These are phyloP conservation scores for Nakaseomyces kungkrabaensis DNA, from an alignment of 1,139 yeast genomes.

Conservation along the genomic window DNA sequence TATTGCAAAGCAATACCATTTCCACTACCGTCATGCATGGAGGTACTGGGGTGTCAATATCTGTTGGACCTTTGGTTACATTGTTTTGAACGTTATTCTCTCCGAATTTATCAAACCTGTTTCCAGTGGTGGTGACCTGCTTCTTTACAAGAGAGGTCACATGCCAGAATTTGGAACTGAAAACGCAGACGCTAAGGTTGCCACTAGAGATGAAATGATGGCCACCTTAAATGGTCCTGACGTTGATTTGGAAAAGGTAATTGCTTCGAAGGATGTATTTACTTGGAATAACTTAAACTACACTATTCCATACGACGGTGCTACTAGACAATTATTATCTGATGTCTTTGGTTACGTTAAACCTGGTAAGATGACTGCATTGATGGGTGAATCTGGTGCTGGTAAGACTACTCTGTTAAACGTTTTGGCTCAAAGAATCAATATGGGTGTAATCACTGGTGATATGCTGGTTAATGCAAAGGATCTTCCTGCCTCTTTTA, in stretches of 20 bases:
- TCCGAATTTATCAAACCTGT: slow-evolving; percentile 45
- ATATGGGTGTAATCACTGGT: slow-evolving; percentile 53
- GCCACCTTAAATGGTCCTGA: slow-evolving; percentile 34
- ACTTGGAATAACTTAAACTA: slow-evolving; percentile 48
- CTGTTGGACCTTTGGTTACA: slow-evolving; percentile 45
- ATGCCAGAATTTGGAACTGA: slow-evolving; percentile 37
- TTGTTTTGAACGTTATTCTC: slow-evolving; percentile 37
- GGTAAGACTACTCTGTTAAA: slow-evolving; percentile 58
- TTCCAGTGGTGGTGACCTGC: slow-evolving; percentile 48
- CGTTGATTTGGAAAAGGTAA: slow-evolving; percentile 33
- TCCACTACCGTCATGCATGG: slow-evolving; percentile 48
- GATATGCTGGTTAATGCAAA: slow-evolving; percentile 54
- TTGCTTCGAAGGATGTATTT: slow-evolving; percentile 37
- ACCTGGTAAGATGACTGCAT: slow-evolving; percentile 54
- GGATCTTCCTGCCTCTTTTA: slow-evolving; percentile 42
- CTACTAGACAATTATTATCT: slow-evolving; percentile 39
- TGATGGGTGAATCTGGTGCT: slow-evolving; percentile 66
- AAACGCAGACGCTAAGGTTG: slow-evolving; percentile 35
- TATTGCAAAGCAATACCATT: slow-evolving; percentile 33
- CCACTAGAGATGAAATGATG: slow-evolving; percentile 37
- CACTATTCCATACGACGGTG: slow-evolving; percentile 42
- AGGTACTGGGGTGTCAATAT: slow-evolving; percentile 53
- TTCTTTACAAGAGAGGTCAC: slow-evolving; percentile 46
- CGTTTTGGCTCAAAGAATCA: slow-evolving; percentile 48
- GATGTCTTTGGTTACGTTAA: slow-evolving; percentile 55